A percentile compares a stretch with the other conserved stretches of the same genome.
Evolutionary conservation across 129 eudicot genomes (phyloP).

Genomic region (Escallonia rubra): DNA sequence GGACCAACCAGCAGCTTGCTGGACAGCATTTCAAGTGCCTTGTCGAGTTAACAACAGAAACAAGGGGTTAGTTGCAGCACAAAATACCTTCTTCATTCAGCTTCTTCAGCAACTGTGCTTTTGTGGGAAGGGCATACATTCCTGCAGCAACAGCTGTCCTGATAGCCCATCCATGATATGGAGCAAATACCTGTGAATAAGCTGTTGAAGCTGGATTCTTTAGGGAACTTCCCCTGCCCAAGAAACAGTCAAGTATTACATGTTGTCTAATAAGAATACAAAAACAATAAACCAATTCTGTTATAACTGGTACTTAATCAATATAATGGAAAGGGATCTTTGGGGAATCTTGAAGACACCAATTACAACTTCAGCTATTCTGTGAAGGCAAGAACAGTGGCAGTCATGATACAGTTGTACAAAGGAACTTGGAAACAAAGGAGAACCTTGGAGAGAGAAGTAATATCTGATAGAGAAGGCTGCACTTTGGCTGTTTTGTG

Average conservation of each 20-base stretch:
- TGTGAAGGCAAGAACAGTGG: too few relatives aligned
- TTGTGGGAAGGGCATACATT: slow-evolving; percentile 98
- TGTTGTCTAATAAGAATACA: background rate
- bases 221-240: slow-evolving; percentile 63
- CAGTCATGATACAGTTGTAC: too few relatives aligned
- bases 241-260: slow-evolving; percentile 5
- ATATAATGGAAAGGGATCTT: too few relatives aligned
- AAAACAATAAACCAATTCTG: too few relatives aligned
- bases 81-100: slow-evolving; percentile 94
- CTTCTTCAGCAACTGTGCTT: slow-evolving; percentile 66
- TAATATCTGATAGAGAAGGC: too few relatives aligned
- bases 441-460: too few relatives aligned
- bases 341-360: too few relatives aligned
- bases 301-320: too few relatives aligned
- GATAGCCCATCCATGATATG: slow-evolving; percentile 99
- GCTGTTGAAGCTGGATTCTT: slow-evolving; percentile 94
- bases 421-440: too few relatives aligned
- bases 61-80: background rate
- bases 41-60: background rate
- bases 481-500: too few relatives aligned
- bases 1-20: too few relatives aligned
- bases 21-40: background rate
- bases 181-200: slow-evolving; percentile 85
- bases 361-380: too few relatives aligned
- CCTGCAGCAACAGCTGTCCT: slow-evolving; percentile 98